Percentiles rank a stretch among this genome's conserved stretches.
Evolutionary conservation across 495 filamentous ascomycete genomes (phyloP).

Genomic region (Filosporella fistucella): DNA sequence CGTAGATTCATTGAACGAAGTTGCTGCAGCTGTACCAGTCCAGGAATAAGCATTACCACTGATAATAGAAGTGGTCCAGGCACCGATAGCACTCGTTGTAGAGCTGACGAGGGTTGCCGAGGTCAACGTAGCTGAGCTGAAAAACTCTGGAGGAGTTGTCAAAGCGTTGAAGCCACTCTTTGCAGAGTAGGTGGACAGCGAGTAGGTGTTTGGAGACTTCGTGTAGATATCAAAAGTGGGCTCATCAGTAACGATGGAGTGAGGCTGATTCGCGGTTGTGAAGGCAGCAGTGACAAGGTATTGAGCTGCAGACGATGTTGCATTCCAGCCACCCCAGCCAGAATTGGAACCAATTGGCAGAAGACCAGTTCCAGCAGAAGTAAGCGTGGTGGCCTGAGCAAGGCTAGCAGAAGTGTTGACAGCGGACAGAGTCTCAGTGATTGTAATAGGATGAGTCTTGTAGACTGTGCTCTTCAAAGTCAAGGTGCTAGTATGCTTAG

Average conservation of each 20-base stretch:
- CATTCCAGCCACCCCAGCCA: slow-evolving; percentile 18
- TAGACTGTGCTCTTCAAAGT: slow-evolving; percentile 9
- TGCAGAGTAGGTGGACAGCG: not conserved
- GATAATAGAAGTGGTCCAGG: slow-evolving; percentile 4
- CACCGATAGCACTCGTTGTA: not conserved
- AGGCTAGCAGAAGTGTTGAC: not conserved
- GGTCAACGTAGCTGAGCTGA: too few relatives aligned
- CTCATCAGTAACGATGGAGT: not conserved
- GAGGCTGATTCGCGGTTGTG: not conserved
- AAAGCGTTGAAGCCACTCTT: not conserved
- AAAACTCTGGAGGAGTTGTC: too few relatives aligned
- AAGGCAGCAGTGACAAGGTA: not conserved
- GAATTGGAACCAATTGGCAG: not conserved
- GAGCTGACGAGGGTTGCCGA: not conserved
- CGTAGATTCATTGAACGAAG: not conserved
- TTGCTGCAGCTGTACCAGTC: not conserved
- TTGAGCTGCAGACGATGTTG: not conserved
- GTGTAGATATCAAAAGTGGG: slow-evolving; percentile 9
- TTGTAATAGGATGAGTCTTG: not conserved
- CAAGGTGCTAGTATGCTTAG: slow-evolving; percentile 2
- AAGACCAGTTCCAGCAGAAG: not conserved
- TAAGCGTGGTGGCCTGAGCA: not conserved
- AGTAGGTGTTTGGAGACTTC: too few relatives aligned
- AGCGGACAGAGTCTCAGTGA: slow-evolving; percentile 7
- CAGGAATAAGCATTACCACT: slow-evolving; percentile 1